Base-by-base conservation (phyloP, 331 rosid species). In the Malus hybrid region DNA sequence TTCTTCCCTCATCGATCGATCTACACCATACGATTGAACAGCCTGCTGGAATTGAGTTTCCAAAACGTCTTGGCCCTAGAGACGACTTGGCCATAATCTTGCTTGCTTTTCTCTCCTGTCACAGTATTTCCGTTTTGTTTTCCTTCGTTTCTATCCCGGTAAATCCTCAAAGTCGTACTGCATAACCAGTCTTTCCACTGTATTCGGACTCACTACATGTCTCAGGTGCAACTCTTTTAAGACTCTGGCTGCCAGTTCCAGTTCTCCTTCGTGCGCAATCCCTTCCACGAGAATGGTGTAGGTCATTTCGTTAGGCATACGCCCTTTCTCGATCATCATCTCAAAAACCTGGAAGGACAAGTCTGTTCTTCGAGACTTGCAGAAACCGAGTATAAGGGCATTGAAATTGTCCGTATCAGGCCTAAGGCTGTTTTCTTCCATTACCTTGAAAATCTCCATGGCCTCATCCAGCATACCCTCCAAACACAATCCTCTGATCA, bases 391-490 rank as follows among this genome's bases (percentile, higher is more conserved):
- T 68, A 88, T 74, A 52, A 94, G 91, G 55, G 99, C 88, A 68
- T 94, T 94, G 84, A 88, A 90, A 74, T 91, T 93, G 59, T 89
- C 94, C 14, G 74, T 76, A 73, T 85, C 86, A 48, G 93, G 97
- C 75, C 75, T 78, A 55, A 81, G 78, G 65, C 52, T 73, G 70
- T 85, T 76, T 70, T 91, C 96, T 81, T 90, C 96, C 92, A 94
- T 88, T 44, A 90, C 78, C 78, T 71, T 54, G 75, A 90, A 88
- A 69, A 94, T 85, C 86, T 88, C 90, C 73, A 88, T 81, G 74
- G 96, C 97, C 83, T 81, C 95, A 60, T 88, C 77, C 15, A 91
- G 75, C 99, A 91, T 91, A 67, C 93, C 95, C 82, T 94, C 99
- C 78, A 71, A 32, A 81, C 97, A 94, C 88, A 94, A 69, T 32